Percentiles rank a stretch among this genome's conserved stretches.
Evolutionary conservation across 352 stramenopile species (phyloP).

Genomic region (Globisporangium splendens): DNA sequence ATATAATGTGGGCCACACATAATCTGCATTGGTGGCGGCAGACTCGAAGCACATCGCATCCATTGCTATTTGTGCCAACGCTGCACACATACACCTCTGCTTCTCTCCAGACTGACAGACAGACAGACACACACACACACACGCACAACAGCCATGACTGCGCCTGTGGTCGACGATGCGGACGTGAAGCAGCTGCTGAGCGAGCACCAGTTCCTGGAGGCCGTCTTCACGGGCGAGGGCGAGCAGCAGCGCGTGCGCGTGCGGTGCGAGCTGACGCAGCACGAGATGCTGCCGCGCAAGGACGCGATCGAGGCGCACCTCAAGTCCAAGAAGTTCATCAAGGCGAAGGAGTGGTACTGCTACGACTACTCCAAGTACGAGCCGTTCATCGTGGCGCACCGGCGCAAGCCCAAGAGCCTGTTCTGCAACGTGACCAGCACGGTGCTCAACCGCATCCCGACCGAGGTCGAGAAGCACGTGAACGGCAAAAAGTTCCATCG

Average conservation of each 20-base stretch:
- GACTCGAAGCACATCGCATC: no score
- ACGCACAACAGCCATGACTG: background rate
- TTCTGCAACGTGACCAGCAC: conserved; percentile 86
- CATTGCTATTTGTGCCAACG: no score
- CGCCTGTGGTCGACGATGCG: conserved; percentile 25
- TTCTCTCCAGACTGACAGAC: background rate
- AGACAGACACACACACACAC: background rate
- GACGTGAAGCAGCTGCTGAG: conserved; percentile 40
- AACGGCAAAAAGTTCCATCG: conserved; percentile 85
- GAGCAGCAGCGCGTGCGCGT: conserved; percentile 51
- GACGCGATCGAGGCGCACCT: conserved; percentile 65
- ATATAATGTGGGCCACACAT: no score
- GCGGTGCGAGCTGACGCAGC: conserved; percentile 68
- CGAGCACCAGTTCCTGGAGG: conserved; percentile 51
- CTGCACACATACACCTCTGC: no score
- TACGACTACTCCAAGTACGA: conserved; percentile 90
- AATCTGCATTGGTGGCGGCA: no score
- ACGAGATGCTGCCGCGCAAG: conserved; percentile 70
- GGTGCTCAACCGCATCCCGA: conserved; percentile 86
- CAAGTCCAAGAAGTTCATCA: conserved; percentile 76
- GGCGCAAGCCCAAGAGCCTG: conserved; percentile 77
- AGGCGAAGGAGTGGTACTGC: conserved; percentile 86
- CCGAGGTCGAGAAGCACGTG: conserved; percentile 87
- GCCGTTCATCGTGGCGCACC: conserved; percentile 87
- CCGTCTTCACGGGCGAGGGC: conserved; percentile 40